Conservation (phyloP, 164 flowering plant species). For the Akebia trifoliata region DNA sequence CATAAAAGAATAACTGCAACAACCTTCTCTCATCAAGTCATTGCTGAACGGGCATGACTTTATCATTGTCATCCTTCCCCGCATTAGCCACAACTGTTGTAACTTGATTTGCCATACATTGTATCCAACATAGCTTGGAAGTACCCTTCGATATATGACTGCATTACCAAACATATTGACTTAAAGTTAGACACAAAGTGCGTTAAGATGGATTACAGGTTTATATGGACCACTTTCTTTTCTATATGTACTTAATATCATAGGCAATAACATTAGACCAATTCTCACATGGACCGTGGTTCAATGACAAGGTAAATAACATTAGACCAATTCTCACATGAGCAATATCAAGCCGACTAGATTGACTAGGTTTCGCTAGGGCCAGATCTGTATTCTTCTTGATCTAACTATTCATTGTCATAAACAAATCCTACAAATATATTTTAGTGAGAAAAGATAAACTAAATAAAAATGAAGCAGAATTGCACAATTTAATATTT, state of each 20-base stretch:
- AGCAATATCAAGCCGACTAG: conserved; percentile 48
- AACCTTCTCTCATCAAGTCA: too few relatives aligned
- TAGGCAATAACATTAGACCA: background rate
- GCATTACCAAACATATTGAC: conserved; percentile 24
- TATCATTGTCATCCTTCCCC: too few relatives aligned
- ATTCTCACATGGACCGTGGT: too few relatives aligned
- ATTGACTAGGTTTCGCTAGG: conserved; percentile 38
- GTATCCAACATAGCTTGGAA: conserved; percentile 94
- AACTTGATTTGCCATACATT: too few relatives aligned
- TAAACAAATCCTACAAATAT: conserved; percentile 70
- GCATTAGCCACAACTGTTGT: too few relatives aligned
- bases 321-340: too few relatives aligned
- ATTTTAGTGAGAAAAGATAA: background rate
- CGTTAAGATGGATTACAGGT: background rate
- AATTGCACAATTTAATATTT: background rate
- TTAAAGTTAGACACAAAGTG: too few relatives aligned
- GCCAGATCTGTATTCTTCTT: conserved; percentile 27
- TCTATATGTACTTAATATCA: background rate
- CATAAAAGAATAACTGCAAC: too few relatives aligned
- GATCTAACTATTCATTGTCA: conserved; percentile 57
- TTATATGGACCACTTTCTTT: background rate
- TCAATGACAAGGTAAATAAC: too few relatives aligned
- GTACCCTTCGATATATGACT: conserved; percentile 94
- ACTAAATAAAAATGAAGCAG: background rate
- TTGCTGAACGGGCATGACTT: too few relatives aligned